These are phyloP conservation scores for Paraurostyla sp. DNA, from an alignment of 73 alveolate species.

Conservation along the genomic window DNA sequence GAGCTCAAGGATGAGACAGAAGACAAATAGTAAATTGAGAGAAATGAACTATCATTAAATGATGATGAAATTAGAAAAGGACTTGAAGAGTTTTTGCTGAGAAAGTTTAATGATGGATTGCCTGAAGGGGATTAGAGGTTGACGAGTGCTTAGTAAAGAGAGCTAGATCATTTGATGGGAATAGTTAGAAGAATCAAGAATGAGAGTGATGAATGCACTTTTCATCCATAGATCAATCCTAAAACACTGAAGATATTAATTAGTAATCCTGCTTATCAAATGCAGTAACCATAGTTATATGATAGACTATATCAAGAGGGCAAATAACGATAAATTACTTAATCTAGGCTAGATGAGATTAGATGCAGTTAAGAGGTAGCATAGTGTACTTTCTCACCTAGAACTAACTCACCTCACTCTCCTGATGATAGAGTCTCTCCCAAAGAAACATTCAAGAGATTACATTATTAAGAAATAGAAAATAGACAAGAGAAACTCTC, in stretches of 20 bases:
- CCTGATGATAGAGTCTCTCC: not conserved
- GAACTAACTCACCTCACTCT: slow-evolving; percentile 15
- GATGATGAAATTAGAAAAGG: too few relatives aligned
- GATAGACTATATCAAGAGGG: slow-evolving; percentile 11
- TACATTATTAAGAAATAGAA: slow-evolving; percentile 14
- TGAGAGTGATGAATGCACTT: slow-evolving; percentile 21
- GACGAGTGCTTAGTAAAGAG: slow-evolving; percentile 13
- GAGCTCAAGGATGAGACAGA: too few relatives aligned
- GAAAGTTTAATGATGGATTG: too few relatives aligned
- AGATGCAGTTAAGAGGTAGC: not conserved
- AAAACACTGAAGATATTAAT: not conserved
- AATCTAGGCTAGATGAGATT: not conserved
- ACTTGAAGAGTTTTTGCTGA: too few relatives aligned
- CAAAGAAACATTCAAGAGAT: not conserved
- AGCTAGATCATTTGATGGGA: not conserved
- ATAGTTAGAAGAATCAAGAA: not conserved
- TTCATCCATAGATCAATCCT: slow-evolving; percentile 32
- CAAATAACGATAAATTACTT: not conserved
- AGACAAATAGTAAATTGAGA: too few relatives aligned
- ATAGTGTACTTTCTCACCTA: slow-evolving; percentile 31
- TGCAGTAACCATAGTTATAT: not conserved
- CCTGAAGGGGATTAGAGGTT: too few relatives aligned
- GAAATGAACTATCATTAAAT: too few relatives aligned
- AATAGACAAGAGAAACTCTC: not conserved
- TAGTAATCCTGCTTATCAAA: not conserved